Percentiles rank a stretch among this genome's conserved stretches.
These are phyloP conservation scores for Dioscorea alata DNA, from an alignment of 106 monocot species.

Conservation along the genomic window DNA sequence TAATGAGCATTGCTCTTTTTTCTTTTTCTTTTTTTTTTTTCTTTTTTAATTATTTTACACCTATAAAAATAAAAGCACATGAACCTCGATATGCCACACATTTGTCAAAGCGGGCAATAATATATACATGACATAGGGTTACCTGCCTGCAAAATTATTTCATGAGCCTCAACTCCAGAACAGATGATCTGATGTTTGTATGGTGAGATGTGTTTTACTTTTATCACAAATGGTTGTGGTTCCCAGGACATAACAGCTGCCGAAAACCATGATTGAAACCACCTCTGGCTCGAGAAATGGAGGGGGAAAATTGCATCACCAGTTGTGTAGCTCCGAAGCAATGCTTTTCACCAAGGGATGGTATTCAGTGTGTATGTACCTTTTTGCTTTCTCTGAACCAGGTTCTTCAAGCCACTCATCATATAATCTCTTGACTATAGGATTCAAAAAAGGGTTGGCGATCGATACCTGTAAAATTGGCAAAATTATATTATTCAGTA, in stretches of 20 bases:
- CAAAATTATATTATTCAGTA: neutral
- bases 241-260: too few relatives aligned
- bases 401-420: constrained; percentile 36
- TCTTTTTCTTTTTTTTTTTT: too few relatives aligned
- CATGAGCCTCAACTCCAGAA: neutral
- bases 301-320: constrained; percentile 14
- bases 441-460: constrained; percentile 30
- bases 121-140: neutral
- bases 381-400: constrained; percentile 34
- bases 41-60: too few relatives aligned
- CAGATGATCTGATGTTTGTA: too few relatives aligned
- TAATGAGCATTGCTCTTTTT: too few relatives aligned
- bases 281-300: too few relatives aligned
- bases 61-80: too few relatives aligned
- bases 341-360: constrained; percentile 32
- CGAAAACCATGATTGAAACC: too few relatives aligned
- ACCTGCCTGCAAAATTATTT: neutral
- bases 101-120: too few relatives aligned
- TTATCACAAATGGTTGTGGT: too few relatives aligned
- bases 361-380: constrained; percentile 30
- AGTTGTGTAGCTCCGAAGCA: constrained; percentile 24
- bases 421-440: constrained; percentile 21
- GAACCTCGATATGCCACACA: too few relatives aligned
- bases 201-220: too few relatives aligned
- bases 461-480: constrained; percentile 12